Evolutionary conservation across 2,329 filamentous ascomycete genomes (phyloP), one percentile per base, ranked within the genome.

Genomic region (Albophoma yamanashiensis): DNA sequence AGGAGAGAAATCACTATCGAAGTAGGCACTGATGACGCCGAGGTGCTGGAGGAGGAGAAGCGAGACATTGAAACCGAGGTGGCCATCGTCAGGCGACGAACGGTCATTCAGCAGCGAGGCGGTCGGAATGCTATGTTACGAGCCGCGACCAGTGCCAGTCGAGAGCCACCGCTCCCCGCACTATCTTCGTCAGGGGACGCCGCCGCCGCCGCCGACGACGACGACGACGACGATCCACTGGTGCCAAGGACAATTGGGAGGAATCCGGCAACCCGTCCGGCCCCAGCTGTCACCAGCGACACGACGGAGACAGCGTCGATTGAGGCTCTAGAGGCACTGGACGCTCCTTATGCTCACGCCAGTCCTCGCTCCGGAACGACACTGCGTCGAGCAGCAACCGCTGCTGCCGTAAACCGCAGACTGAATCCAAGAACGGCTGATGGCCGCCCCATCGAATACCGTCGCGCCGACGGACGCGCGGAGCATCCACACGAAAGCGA

Each of bases 401-500:
- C 89, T n/a, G 89, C 89, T 25, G 88, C 89, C 39, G 84, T 85
- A 15, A 91, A 85, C 65, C 85, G 89, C 59, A 82, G 84, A 31
- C 80, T 88, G 56, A 80, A 91, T 64, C 85, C 84, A 64, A 76
- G 80, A 56, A 75, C 83, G 47, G 74, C 81, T 58, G 75, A 81
- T 65, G 75, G 78, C 66, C 76, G 84, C 1, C 79, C 75, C 45
- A 79, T 86, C 55, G 75, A 86, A 65, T 89, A 88, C 68, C 82
- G 86, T 53, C 82, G 87, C 55, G 87, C 88, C 17, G 87, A 90
- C 71, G 86, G 87, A 8, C 80, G 86, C 50, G 79, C 83, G 50
- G 88, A 92, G 67, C 81, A 91, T 65, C 90, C 90, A 4, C 89
- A 94, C 71, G 90, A 94, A 72, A 93, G 89, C 64, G 90, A 94